Conservation (phyloP, 345 rosid species). For the Cardiospermum halicacabum region DNA sequence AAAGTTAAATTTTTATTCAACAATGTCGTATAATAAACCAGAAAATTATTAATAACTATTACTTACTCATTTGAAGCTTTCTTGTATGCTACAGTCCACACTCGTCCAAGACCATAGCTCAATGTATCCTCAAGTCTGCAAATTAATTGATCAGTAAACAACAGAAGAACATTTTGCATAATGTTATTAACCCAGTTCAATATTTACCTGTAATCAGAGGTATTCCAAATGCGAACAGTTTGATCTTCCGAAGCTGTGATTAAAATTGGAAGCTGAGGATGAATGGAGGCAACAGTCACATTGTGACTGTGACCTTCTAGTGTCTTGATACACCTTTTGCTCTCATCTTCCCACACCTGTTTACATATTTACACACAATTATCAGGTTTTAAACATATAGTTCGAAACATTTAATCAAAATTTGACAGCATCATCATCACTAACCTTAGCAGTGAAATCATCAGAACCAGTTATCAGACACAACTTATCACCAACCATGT, state of each 20-base stretch:
- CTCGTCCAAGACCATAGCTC: constrained; percentile 80
- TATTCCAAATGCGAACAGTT: constrained; percentile 80
- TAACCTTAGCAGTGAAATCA: constrained; percentile 87
- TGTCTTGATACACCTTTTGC: constrained; percentile 77
- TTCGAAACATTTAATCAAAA: no score
- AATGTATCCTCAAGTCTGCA: constrained; percentile 29
- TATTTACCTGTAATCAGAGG: constrained; percentile 63
- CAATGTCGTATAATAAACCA: background rate
- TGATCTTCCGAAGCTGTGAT: constrained; percentile 87
- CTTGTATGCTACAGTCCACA: constrained; percentile 69
- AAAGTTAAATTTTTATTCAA: background rate
- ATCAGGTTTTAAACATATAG: background rate
- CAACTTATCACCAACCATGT: constrained; percentile 64
- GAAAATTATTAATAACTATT: background rate
- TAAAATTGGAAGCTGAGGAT: constrained; percentile 79
- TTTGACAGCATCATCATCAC: constrained; percentile 40
- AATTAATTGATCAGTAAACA: background rate
- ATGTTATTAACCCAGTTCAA: no score
- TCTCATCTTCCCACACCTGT: constrained; percentile 90
- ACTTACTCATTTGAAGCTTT: constrained; percentile 74
- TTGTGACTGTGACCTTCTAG: constrained; percentile 83
- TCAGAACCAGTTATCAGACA: constrained; percentile 85
- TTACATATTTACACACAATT: no score
- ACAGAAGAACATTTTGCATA: background rate
- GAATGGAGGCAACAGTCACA: constrained; percentile 79